Base-by-base conservation (phyloP, 2,329 filamentous ascomycete species). In the Nemania sp. region DNA sequence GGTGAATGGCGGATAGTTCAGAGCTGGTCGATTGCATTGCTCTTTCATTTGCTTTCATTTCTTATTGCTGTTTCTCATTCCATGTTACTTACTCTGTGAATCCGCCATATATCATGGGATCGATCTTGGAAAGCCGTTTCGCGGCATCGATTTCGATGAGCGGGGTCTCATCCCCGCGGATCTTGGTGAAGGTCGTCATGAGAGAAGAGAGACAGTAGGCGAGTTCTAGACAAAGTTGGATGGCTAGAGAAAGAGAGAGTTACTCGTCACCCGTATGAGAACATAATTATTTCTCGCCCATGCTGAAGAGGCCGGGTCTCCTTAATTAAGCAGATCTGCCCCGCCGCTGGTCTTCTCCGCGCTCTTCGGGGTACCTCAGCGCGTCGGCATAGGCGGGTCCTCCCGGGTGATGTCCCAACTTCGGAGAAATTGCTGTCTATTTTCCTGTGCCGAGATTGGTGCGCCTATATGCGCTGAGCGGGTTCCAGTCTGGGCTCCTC, bases 71-170 rank as follows among this genome's bases (percentile, higher is more conserved):
- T 9, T 28, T 19, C 9, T 36, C 15, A 15, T 43, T 34, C 9
- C 3, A 12, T 14, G 3, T 11, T 5, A 71, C 82, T 73, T 75
- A 90, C 88, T 94, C 90, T 54, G 86, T 90, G 72, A 94, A 94
- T 9, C 89, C 90, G 51, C 88, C 86, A 78, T 93, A 94, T 64
- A 89, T 90, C 67, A 90, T 90, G 56, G 88, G 82, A 66, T 91
- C 85, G 66, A 94, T 90, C 68, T 85, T 85, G 54, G 86, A 86
- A 49, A 92, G 73, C 61, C 80, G 83, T 69, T 88, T 81, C 14
- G 73, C 70, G 5, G 86, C 76, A 66, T 90, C 82, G 54, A 92
- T 75, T 49, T 80, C 80, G 65, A 91, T 88, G 61, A 79, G 80
- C 41, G 88, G 80, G 55, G 73, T 78, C 62, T 86, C 81, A 59